Base-by-base conservation (phyloP, 495 filamentous ascomycete species). In the Symbiotaphrina buchneri region DNA sequence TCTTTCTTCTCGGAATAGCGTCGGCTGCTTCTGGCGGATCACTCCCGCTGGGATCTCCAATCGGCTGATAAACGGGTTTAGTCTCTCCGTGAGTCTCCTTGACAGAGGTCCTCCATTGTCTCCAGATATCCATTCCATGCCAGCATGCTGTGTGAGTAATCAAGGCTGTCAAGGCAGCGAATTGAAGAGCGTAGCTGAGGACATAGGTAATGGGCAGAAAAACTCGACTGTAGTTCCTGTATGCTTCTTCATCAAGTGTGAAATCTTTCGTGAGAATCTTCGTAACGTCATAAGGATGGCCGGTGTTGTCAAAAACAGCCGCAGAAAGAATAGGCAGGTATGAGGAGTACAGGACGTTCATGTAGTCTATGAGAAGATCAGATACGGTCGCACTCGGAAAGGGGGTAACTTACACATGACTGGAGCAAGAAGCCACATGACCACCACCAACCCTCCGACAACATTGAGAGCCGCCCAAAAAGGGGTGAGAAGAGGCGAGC, bases 381-480 rank as follows among this genome's bases (percentile, higher is more conserved):
- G 20, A 26, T 22, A 34, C 28, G 4, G 17, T 13, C 10, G 8
- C 4, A 13, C 44, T 43, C 0, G 40, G 39, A 3, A 50, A 18
- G 20, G 45, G 42, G 3, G 29, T 31, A 2, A 45, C 54, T 16
- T 48, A 58, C 61, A 84, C 44, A 78, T 53, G 18, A 85, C 61
- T 5, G 82, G 82, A 8, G 79, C 80, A 19, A 84, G 55, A 21
- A 91, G 56, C 81, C 81, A 92, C 73, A 85, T 91, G 26, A 92
- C 77, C 14, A 84, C 50, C 2, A 80, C 70, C 37, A 91, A 62
- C 1, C 82, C 82, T 16, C 71, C 73, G 30, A 92, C 70, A 15
- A 91, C 80, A 47, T 92, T 92, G 39, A 81, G 57, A 1, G 81
- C 79, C 4, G 84, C 83, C 83, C 83, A 92, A 44, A 84, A 91